Conservation (phyloP, 257 asterid genomes). For the Marsdenia floribunda region DNA sequence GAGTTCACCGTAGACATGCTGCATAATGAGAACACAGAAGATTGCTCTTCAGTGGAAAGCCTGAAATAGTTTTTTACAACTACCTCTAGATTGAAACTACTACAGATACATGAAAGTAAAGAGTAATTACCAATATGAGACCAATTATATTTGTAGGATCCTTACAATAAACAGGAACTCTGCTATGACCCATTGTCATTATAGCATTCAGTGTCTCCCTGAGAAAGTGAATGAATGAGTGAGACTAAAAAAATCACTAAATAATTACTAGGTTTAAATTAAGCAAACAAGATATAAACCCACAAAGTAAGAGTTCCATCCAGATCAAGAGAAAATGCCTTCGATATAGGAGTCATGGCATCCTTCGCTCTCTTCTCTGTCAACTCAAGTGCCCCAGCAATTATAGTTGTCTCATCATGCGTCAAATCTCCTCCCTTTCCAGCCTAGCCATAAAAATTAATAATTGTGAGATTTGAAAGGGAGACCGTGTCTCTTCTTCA, state of each 20-base stretch:
- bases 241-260: background rate
- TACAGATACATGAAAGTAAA: background rate
- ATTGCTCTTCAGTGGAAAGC: background rate
- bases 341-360: slow-evolving; percentile 93
- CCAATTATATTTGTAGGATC: slow-evolving; percentile 81
- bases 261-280: slow-evolving; percentile 11
- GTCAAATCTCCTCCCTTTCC: slow-evolving; percentile 99
- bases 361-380: slow-evolving; percentile 93
- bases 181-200: slow-evolving; percentile 94
- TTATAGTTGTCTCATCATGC: slow-evolving; percentile 95
- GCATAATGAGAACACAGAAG: slow-evolving; percentile 7
- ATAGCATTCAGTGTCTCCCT: slow-evolving; percentile 92
- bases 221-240: slow-evolving; percentile 17
- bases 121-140: slow-evolving; percentile 65
- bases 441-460: slow-evolving; percentile 45
- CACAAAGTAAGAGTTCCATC: slow-evolving; percentile 88
- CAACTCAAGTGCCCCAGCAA: slow-evolving; percentile 90
- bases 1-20: background rate
- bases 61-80: background rate
- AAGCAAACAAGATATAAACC: slow-evolving; percentile 32
- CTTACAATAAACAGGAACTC: slow-evolving; percentile 80
- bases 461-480: slow-evolving; percentile 3
- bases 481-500: background rate
- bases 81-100: background rate
- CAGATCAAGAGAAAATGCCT: slow-evolving; percentile 94